Percentiles rank a stretch among this genome's conserved stretches.
These are phyloP conservation scores for Ogataea minuta DNA, from an alignment of 805 yeast species.

Conservation along the genomic window DNA sequence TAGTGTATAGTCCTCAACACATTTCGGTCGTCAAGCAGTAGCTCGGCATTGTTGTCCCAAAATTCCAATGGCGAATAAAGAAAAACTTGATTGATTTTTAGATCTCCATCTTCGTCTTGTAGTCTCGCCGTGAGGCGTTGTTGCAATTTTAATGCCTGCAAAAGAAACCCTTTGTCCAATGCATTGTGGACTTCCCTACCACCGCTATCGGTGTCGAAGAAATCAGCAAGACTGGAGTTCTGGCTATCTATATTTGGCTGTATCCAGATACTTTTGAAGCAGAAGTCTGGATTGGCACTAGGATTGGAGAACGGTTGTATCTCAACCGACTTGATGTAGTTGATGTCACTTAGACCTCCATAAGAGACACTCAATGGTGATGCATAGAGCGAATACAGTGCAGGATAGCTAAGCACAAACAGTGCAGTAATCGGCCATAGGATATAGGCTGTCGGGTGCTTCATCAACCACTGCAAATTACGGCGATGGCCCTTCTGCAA, in stretches of 20 bases:
- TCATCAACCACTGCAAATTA: constrained; percentile 28
- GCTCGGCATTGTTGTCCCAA: constrained; percentile 39
- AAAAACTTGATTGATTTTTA: constrained; percentile 13
- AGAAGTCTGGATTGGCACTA: constrained; percentile 19
- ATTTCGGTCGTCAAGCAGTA: constrained; percentile 33
- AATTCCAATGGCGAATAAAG: constrained; percentile 42
- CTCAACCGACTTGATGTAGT: constrained; percentile 18
- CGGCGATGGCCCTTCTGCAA: constrained; percentile 15
- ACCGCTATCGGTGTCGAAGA: constrained; percentile 1
- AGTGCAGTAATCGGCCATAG: constrained; percentile 48
- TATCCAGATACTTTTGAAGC: constrained; percentile 36
- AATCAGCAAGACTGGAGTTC: constrained; percentile 20
- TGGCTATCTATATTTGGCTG: constrained; percentile 28
- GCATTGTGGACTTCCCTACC: constrained; percentile 23
- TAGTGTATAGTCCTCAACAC: constrained; percentile 41
- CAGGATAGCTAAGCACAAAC: constrained; percentile 49
- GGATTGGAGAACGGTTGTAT: constrained; percentile 12
- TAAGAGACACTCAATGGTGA: constrained; percentile 21
- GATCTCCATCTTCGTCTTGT: constrained; percentile 19
- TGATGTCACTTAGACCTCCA: constrained; percentile 13
- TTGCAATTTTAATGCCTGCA: constrained; percentile 37
- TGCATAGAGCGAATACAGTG: constrained; percentile 39
- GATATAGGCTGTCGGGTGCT: constrained; percentile 42
- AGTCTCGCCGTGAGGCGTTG: constrained; percentile 2
- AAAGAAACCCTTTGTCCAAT: constrained; percentile 37